Conservation (phyloP, 805 yeast genomes). For the Saccharomycopsis olivae region DNA sequence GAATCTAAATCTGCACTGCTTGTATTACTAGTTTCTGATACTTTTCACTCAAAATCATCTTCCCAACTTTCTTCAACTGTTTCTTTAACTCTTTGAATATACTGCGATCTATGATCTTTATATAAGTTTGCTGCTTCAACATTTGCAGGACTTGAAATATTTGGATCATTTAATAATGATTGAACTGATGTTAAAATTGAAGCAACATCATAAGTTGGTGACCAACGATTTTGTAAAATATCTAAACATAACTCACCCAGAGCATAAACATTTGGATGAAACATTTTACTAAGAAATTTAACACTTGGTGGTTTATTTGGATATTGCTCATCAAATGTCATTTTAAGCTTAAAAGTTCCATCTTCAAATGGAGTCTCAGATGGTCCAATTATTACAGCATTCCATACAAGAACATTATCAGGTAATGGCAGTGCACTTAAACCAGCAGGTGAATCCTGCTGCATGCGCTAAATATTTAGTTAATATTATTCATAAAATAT, state of each 20-base stretch:
- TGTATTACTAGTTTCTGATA: too few relatives aligned
- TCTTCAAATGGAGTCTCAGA: slow-evolving; percentile 97
- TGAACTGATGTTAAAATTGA: slow-evolving; percentile 91
- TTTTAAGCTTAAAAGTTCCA: slow-evolving; percentile 79
- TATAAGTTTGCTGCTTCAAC: slow-evolving; percentile 95
- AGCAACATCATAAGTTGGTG: slow-evolving; percentile 96
- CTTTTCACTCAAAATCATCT: slow-evolving; percentile 41
- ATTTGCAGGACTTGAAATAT: slow-evolving; percentile 93
- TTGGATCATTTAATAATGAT: slow-evolving; percentile 88
- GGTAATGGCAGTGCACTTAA: slow-evolving; percentile 95
- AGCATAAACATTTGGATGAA: slow-evolving; percentile 96
- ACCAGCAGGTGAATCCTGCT: slow-evolving; percentile 96
- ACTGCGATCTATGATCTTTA: slow-evolving; percentile 90
- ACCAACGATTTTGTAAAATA: slow-evolving; percentile 94
- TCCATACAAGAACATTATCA: slow-evolving; percentile 96
- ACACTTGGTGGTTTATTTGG: slow-evolving; percentile 96
- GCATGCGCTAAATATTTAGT: slow-evolving; percentile 55
- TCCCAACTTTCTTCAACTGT: slow-evolving; percentile 96
- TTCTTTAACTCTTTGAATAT: slow-evolving; percentile 81
- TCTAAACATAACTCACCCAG: slow-evolving; percentile 93
- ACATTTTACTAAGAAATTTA: slow-evolving; percentile 86
- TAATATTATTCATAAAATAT: neutral
- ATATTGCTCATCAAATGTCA: slow-evolving; percentile 93
- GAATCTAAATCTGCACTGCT: too few relatives aligned
- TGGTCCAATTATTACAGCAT: slow-evolving; percentile 96